A percentile compares a stretch with the other conserved stretches of the same genome.
These are phyloP conservation scores for Venturia oleaginea DNA, from an alignment of 2,329 filamentous ascomycete species.

Conservation along the genomic window DNA sequence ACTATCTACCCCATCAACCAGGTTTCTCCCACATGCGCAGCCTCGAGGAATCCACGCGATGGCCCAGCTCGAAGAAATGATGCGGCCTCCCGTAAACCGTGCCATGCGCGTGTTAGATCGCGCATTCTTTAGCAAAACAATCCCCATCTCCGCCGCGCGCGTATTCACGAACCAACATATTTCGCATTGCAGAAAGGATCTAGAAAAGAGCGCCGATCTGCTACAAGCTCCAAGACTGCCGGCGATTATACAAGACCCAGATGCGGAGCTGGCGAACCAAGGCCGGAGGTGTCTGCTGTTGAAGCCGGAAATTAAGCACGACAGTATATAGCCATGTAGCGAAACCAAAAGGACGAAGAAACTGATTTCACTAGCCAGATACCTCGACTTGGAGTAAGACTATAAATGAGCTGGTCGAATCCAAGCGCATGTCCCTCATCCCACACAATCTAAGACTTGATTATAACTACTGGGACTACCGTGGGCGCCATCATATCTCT, in stretches of 20 bases:
- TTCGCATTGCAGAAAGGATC: slow-evolving; percentile 55
- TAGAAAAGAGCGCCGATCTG: slow-evolving; percentile 58
- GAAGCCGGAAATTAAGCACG: slow-evolving; percentile 32
- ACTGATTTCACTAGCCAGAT: slow-evolving; percentile 40
- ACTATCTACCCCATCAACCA: not conserved
- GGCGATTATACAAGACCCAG: slow-evolving; percentile 55
- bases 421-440: slow-evolving; percentile 59
- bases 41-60: slow-evolving; percentile 19
- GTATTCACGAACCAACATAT: slow-evolving; percentile 70
- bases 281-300: slow-evolving; percentile 39
- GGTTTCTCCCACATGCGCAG: not conserved
- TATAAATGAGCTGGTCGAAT: slow-evolving; percentile 58
- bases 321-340: slow-evolving; percentile 22
- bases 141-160: slow-evolving; percentile 69
- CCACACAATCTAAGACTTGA: slow-evolving; percentile 68
- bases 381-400: slow-evolving; percentile 67
- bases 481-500: slow-evolving; percentile 34
- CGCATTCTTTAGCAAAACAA: slow-evolving; percentile 66
- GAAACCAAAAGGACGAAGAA: not conserved
- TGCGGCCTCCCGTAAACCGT: slow-evolving; percentile 73
- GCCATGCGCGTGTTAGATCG: slow-evolving; percentile 74
- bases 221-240: slow-evolving; percentile 55
- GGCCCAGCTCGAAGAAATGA: slow-evolving; percentile 38
- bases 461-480: slow-evolving; percentile 81
- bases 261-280: slow-evolving; percentile 43